Evolutionary conservation across 2,329 filamentous ascomycete genomes (phyloP), one percentile per base, ranked within the genome.

Genomic region (Fonsecaea multimorphosa): DNA sequence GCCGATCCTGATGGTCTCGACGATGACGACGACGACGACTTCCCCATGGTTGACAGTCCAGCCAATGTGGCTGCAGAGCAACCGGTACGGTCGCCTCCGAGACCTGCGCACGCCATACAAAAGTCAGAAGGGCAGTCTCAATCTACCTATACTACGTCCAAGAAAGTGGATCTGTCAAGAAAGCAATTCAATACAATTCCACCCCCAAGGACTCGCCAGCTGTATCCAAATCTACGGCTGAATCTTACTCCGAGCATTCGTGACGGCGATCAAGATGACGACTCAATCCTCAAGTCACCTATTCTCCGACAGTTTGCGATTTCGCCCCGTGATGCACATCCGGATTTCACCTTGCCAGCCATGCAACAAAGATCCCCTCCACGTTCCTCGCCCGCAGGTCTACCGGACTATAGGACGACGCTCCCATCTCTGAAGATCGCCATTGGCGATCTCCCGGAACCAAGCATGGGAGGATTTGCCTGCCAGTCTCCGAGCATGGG

Each of bases 381-480:
- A 29, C 74, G 72, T 2, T 76, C 76, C 5, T 72, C 72, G 19
- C 71, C 74, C 9, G 71, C 71, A 31, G 74, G 72, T 53, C 77
- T 78, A 2, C 75, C 77, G 0, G 77, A 79, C 3, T 73, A 68
- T 49, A 74, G 68, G 40, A 77, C 76, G 69, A 78, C 69, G 53
- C 71, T 83, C 7, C 81, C 81, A 0, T 78, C 80, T 1, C 73
- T 83, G 19, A 73, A 75, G 38, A 76, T 76, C 7, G 74, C 79
- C 24, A 71, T 81, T n/a, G 73, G 73, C n/a, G 71, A 74, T 49
- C 68, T 77, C 24, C 74, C 71, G 49, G 77, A 76, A 19, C 67
- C 73, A 12, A 55, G 68, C 29, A 72, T 73, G 31, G 68, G 72
- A 2, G 56, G 51, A 5, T 67, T 65, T 73, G 73, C 69, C 68